Conservation (phyloP, 345 rosid genomes). For the Laguncularia racemosa region DNA sequence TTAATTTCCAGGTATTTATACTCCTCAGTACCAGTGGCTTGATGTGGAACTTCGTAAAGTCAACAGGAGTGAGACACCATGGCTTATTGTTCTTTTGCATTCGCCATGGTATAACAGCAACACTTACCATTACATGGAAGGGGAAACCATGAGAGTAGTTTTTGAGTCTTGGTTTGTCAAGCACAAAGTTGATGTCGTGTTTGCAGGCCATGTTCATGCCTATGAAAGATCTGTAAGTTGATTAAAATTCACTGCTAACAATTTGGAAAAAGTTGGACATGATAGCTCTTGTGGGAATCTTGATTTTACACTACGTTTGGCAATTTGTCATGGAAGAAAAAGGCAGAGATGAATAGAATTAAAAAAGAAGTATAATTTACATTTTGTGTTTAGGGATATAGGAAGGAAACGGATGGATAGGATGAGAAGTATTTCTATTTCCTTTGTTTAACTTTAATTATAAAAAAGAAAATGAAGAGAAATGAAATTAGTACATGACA, state of each 20-base stretch:
- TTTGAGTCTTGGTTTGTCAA: slow-evolving; percentile 42
- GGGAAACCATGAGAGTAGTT: slow-evolving; percentile 48
- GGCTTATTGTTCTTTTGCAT: slow-evolving; percentile 53
- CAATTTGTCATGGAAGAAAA: too few relatives aligned
- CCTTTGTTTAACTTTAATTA: too few relatives aligned
- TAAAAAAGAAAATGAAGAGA: too few relatives aligned
- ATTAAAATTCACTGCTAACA: not conserved
- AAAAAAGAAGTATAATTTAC: too few relatives aligned
- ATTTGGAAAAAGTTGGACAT: not conserved
- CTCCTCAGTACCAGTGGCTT: slow-evolving; percentile 54
- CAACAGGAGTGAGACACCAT: slow-evolving; percentile 46
- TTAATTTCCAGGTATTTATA: slow-evolving; percentile 30
- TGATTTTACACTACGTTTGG: too few relatives aligned
- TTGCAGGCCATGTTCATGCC: slow-evolving; percentile 60
- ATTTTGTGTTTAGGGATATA: too few relatives aligned
- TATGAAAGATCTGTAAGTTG: slow-evolving; percentile 47
- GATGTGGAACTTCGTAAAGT: slow-evolving; percentile 36
- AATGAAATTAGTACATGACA: too few relatives aligned
- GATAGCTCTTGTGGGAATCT: too few relatives aligned
- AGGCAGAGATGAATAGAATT: too few relatives aligned
- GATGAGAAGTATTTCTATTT: too few relatives aligned
- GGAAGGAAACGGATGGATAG: too few relatives aligned
- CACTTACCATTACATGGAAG: slow-evolving; percentile 45
- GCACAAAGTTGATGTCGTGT: slow-evolving; percentile 38
- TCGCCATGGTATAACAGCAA: slow-evolving; percentile 42